Evolutionary conservation across 257 asterid species (phyloP).

Genomic region (Nicotiana tabacum): DNA sequence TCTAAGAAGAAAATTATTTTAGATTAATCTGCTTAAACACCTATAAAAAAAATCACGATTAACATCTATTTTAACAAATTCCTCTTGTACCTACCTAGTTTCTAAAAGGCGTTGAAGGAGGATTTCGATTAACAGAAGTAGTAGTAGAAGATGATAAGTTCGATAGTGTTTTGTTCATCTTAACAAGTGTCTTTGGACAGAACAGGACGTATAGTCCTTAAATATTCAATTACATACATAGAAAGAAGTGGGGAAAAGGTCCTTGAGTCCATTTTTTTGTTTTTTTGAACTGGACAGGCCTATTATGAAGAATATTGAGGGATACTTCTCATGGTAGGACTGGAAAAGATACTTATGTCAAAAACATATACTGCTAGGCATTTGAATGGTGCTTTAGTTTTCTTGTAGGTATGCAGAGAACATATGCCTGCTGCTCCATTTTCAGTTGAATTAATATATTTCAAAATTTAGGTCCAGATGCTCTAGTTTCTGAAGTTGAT

Average conservation of each 20-base stretch:
- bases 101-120: neutral
- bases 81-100: neutral
- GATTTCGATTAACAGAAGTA: neutral
- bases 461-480: neutral
- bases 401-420: neutral
- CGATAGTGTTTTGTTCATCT: neutral
- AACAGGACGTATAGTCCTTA: neutral
- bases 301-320: neutral
- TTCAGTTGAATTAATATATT: neutral
- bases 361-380: neutral
- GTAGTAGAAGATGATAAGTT: neutral
- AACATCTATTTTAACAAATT: neutral
- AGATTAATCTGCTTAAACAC: neutral
- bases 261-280: neutral
- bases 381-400: neutral
- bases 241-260: neutral
- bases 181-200: neutral
- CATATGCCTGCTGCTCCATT: neutral
- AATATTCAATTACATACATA: neutral
- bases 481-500: too few relatives aligned
- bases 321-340: neutral
- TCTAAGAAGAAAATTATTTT: neutral
- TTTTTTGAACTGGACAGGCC: neutral
- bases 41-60: neutral
- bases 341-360: neutral